These are phyloP conservation scores for Nicotiana attenuata DNA, from an alignment of 257 asterid genomes.

Conservation along the genomic window DNA sequence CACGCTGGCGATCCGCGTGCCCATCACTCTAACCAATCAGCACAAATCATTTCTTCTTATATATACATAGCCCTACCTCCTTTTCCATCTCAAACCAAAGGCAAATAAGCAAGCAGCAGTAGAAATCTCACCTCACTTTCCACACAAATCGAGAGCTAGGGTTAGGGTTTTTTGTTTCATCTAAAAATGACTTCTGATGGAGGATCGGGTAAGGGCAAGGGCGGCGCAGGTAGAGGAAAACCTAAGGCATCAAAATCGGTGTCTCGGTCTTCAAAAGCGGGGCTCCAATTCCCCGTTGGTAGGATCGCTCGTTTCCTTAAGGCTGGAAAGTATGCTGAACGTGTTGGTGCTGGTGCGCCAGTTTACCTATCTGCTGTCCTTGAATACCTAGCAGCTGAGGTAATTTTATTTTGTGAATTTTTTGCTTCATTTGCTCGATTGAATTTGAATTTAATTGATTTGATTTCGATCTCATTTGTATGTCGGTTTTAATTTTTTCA, in stretches of 20 bases:
- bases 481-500: no score
- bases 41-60: neutral
- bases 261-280: conserved; percentile 11
- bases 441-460: neutral
- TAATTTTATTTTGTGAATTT: neutral
- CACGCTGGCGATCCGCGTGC: neutral
- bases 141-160: neutral
- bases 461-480: neutral
- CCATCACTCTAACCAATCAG: neutral
- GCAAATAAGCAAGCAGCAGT: neutral
- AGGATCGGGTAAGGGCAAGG: conserved; percentile 3
- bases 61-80: neutral
- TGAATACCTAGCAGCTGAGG: conserved; percentile 17
- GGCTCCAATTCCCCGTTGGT: conserved; percentile 17
- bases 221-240: conserved; percentile 8
- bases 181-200: conserved; percentile 2
- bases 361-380: conserved; percentile 11
- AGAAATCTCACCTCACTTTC: neutral
- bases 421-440: neutral
- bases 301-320: conserved; percentile 10
- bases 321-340: conserved; percentile 13
- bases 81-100: neutral
- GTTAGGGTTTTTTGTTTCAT: conserved; percentile 4
- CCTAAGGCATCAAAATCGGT: conserved; percentile 2
- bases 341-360: conserved; percentile 15